Evolutionary conservation across 805 yeast species (phyloP), one percentile per base, ranked within the genome.

Genomic region (Candida germanica): DNA sequence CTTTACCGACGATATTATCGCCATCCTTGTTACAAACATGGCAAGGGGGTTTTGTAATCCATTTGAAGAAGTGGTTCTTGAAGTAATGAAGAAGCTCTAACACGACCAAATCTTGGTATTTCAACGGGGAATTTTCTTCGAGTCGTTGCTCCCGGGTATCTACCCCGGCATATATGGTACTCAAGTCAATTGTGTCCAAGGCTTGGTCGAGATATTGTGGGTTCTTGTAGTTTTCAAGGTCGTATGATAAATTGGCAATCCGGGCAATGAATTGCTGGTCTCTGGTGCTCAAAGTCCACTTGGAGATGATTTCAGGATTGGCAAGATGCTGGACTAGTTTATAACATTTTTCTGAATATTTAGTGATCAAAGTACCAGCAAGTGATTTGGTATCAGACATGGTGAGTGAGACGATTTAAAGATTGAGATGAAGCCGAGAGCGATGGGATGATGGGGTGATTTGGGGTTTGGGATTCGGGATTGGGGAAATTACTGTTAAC

Each of bases 41-140:
- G 47, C 96, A 86, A 8, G 64, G 54, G 0, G 93, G 87, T 24
- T 71, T 70, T 49, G 83, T 83, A 6, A 86, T 80, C 98, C 98
- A 91, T 18, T 60, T 65, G 62, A 91, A 91, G 62, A 86, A 88
- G 26, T 77, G 81, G 26, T 79, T 66, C 48, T 87, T 87, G 64
- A 82, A 91, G 46, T 64, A 67, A 14, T 46, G 44, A 12, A 67
- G 50, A 3, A 59, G 40, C 36, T 59, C 66, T 21, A 47, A 39
- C 7, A 66, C 71, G 12, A 67, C 36, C 14, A 44, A 49, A 43
- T 67, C 73, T 28, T 66, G 67, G 44, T 64, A 63, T 5, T 43
- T 49, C 11, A 56, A 40, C 1, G 35, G 21, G 14, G 41, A 22
- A 3, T 40, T 26, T 5, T 17, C 15, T 10, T 12, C 16, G 6